Evolutionary conservation across 2,329 filamentous ascomycete species (phyloP).

Genomic region (Reticulascus tulasneorum): DNA sequence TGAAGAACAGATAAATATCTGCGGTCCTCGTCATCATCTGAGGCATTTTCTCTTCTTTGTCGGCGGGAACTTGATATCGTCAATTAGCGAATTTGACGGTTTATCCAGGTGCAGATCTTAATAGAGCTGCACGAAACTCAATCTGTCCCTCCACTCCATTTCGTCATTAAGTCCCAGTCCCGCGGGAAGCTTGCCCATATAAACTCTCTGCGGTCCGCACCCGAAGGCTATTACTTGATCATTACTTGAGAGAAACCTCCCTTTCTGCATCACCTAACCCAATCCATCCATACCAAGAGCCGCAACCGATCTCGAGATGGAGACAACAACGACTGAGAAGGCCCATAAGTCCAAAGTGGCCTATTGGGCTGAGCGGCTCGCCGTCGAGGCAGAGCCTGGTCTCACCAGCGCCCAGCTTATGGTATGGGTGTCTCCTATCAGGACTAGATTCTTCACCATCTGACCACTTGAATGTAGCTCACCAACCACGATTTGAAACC

Average conservation of each 20-base stretch:
- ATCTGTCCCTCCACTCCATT: no score
- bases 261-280: background rate
- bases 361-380: constrained; percentile 54
- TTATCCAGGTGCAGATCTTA: no score
- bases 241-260: constrained; percentile 1
- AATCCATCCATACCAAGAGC: background rate
- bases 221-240: constrained; percentile 4
- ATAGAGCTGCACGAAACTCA: no score
- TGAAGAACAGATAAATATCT: constrained; percentile 12
- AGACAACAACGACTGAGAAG: constrained; percentile 14
- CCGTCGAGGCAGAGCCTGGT: constrained; percentile 71
- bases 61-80: no score
- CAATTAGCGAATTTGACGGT: no score
- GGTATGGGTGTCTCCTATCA: constrained; percentile 34
- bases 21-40: no score
- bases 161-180: no score
- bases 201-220: no score
- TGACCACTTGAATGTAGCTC: constrained; percentile 42
- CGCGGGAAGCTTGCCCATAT: no score
- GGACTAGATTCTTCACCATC: no score
- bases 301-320: constrained; percentile 3
- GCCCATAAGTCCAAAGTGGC: constrained; percentile 33
- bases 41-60: no score
- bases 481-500: constrained; percentile 78
- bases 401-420: constrained; percentile 77